Evolutionary conservation across 2,329 filamentous ascomycete species (phyloP).

Genomic region (Curvularia eragrostidis): DNA sequence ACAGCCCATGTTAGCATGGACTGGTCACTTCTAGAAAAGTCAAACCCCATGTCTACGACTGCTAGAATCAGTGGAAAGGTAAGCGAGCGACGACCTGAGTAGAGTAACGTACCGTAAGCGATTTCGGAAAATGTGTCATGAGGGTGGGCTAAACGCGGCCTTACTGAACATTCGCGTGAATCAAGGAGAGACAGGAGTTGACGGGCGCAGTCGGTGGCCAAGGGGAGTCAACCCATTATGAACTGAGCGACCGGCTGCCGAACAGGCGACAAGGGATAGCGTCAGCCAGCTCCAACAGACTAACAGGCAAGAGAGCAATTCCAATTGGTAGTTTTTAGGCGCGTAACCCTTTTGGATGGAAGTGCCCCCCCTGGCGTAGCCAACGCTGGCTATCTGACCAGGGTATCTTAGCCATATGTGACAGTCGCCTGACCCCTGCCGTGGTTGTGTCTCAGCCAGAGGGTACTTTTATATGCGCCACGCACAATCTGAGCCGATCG

Average conservation of each 20-base stretch:
- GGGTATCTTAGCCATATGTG: not conserved
- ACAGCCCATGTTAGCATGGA: not conserved
- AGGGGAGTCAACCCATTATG: not conserved
- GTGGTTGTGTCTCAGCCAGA: not conserved
- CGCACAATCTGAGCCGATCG: not conserved
- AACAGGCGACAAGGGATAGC: not conserved
- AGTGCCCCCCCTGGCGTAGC: not conserved
- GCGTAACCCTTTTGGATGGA: not conserved
- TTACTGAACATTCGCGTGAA: not conserved
- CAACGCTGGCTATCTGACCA: not conserved
- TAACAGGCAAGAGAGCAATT: not conserved
- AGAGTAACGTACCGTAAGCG: not conserved
- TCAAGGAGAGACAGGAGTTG: not conserved
- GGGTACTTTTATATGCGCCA: not conserved
- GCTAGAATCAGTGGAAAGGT: not conserved
- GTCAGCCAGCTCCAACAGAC: not conserved
- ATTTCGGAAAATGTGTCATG: not conserved
- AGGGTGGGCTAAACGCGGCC: not conserved
- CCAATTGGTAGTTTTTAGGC: not conserved
- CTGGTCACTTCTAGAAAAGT: not conserved
- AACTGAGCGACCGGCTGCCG: not conserved
- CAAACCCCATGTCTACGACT: not conserved
- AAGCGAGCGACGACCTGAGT: not conserved
- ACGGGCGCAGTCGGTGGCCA: not conserved
- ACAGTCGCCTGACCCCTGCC: not conserved